These are phyloP conservation scores for Ceratorhiza oryzae-sativae DNA, from an alignment of 1,284 basidiomycete genomes.

Conservation along the genomic window DNA sequence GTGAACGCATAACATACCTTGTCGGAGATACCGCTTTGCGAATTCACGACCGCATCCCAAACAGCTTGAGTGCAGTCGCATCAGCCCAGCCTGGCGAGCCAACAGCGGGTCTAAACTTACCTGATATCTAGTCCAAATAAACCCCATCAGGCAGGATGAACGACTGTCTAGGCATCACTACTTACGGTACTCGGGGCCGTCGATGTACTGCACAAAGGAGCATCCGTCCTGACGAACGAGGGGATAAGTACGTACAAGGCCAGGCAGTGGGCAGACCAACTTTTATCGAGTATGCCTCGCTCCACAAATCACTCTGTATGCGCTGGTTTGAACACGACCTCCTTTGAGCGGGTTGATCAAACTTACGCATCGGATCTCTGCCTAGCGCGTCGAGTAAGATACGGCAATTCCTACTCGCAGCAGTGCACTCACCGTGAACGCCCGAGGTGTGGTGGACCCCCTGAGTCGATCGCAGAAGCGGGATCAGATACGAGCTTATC, in stretches of 20 bases:
- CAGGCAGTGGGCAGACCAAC: not conserved
- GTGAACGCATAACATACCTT: not conserved
- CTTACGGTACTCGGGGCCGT: conserved; percentile 35
- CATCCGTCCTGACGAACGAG: conserved; percentile 19
- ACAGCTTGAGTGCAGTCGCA: conserved; percentile 17
- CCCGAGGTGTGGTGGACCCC: conserved; percentile 33
- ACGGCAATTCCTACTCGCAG: not conserved
- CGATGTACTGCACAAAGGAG: conserved; percentile 34
- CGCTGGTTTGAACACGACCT: not conserved
- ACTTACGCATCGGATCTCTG: conserved; percentile 36
- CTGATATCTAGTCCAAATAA: conserved; percentile 17
- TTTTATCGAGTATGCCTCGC: conserved; percentile 37
- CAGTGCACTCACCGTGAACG: conserved; percentile 31
- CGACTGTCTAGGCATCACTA: not conserved
- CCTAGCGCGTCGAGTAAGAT: not conserved
- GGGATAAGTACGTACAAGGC: not conserved
- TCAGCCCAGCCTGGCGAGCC: not conserved
- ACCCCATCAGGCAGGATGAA: not conserved
- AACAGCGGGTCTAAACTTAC: not conserved
- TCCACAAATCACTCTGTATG: conserved; percentile 32
- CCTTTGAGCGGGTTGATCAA: not conserved
- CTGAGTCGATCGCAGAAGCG: conserved; percentile 37
- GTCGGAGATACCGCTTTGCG: conserved; percentile 34
- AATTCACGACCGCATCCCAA: conserved; percentile 32
- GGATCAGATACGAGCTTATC: conserved; percentile 38